Conservation (phyloP, 2,329 filamentous ascomycete genomes). For the Xylaria hypoxylon region DNA sequence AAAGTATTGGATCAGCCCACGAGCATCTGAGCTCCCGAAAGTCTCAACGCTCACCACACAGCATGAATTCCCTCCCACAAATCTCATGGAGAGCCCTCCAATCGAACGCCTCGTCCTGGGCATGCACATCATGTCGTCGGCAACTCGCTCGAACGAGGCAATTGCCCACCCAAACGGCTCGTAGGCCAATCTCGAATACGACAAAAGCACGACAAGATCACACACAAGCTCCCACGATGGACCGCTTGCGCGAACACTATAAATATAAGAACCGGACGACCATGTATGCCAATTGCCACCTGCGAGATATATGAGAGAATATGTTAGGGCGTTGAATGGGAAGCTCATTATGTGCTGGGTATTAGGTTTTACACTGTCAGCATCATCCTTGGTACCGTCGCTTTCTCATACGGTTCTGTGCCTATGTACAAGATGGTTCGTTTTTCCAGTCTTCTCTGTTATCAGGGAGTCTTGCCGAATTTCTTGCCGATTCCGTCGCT, state of each 20-base stretch:
- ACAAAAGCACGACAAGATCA: slow-evolving; percentile 43
- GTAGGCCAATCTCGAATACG: slow-evolving; percentile 44
- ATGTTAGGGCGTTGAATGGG: slow-evolving; percentile 1
- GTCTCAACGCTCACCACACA: slow-evolving; percentile 27
- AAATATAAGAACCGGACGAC: slow-evolving; percentile 75
- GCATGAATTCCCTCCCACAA: slow-evolving; percentile 57
- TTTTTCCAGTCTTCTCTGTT: slow-evolving; percentile 13
- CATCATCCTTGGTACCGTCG: slow-evolving; percentile 81
- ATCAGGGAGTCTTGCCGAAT: slow-evolving; percentile 23
- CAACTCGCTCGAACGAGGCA: slow-evolving; percentile 41
- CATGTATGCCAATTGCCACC: slow-evolving; percentile 58
- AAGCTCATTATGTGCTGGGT: slow-evolving; percentile 40
- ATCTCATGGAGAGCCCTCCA: slow-evolving; percentile 51
- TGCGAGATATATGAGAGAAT: neutral
- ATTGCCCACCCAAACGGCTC: slow-evolving; percentile 35
- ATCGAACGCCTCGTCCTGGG: slow-evolving; percentile 44
- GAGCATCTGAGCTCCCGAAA: neutral
- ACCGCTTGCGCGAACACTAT: slow-evolving; percentile 72
- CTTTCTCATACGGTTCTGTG: slow-evolving; percentile 84
- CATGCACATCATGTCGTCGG: slow-evolving; percentile 49
- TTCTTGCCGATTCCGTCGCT: neutral
- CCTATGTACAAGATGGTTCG: slow-evolving; percentile 87
- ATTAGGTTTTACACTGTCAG: slow-evolving; percentile 79
- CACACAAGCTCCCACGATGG: slow-evolving; percentile 66
- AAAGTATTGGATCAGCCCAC: slow-evolving; percentile 21